A percentile compares a stretch with the other conserved stretches of the same genome.
Evolutionary conservation across 768 basidiomycete species (phyloP).

Genomic region (Termitomyces sp.): DNA sequence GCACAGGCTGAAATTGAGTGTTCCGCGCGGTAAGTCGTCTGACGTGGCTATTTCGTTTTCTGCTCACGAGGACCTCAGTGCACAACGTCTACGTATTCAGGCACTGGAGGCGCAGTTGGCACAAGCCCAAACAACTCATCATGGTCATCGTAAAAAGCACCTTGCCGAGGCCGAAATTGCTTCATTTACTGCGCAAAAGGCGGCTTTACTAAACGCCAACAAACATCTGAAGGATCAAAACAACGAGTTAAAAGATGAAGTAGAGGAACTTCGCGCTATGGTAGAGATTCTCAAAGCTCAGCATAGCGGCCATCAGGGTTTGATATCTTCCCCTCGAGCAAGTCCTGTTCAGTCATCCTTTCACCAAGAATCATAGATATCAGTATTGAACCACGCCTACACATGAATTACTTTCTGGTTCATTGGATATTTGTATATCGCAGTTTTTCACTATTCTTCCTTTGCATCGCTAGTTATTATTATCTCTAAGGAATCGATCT

Average conservation of each 20-base stretch:
- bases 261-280: conserved; percentile 65
- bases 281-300: conserved; percentile 62
- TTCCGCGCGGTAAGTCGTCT: conserved; percentile 47
- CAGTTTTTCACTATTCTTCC: not conserved
- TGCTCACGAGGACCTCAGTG: conserved; percentile 28
- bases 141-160: conserved; percentile 29
- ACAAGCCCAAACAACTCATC: conserved; percentile 29
- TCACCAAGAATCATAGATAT: not conserved
- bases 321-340: not conserved
- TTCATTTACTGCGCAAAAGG: conserved; percentile 42
- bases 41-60: not conserved
- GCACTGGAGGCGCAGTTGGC: conserved; percentile 53
- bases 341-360: not conserved
- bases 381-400: not conserved
- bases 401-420: not conserved
- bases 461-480: not conserved
- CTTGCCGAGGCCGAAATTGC: conserved; percentile 37
- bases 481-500: not conserved
- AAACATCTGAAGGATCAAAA: conserved; percentile 56
- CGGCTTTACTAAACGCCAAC: conserved; percentile 43
- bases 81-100: conserved; percentile 55
- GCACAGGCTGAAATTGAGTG: conserved; percentile 52
- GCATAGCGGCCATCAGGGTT: conserved; percentile 31
- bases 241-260: conserved; percentile 32
- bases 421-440: not conserved